phyloP scores from a whole-genome alignment of 148 eudicot species.

The Beta vulgaris region DNA sequence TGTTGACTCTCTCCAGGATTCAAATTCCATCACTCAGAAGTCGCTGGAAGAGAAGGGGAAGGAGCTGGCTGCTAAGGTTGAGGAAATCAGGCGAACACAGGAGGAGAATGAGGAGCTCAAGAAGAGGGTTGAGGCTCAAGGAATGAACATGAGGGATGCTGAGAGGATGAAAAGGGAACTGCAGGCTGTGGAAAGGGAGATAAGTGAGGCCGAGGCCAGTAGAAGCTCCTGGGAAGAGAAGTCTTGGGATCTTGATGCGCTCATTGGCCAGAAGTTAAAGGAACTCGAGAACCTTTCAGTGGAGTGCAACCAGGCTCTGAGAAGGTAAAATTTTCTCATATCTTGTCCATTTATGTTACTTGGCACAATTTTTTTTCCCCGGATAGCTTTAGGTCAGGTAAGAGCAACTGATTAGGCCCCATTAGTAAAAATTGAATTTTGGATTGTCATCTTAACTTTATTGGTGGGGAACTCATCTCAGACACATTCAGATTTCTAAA shows the following conservation, averaged over 20 bases:
- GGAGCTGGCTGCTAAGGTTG: conserved; percentile 53
- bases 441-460: too few relatives aligned
- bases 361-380: neutral
- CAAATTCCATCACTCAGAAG: conserved; percentile 42
- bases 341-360: neutral
- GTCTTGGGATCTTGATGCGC: conserved; percentile 69
- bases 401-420: neutral
- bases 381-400: neutral
- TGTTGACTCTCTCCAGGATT: conserved; percentile 45
- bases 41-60: conserved; percentile 70
- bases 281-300: conserved; percentile 64
- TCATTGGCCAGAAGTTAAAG: conserved; percentile 57
- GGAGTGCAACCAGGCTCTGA: conserved; percentile 79
- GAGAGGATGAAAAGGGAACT: conserved; percentile 94
- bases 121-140: conserved; percentile 69
- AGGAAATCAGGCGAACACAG: conserved; percentile 46
- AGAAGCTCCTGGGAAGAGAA: conserved; percentile 85
- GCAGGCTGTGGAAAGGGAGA: conserved; percentile 75
- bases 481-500: neutral
- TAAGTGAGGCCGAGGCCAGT: conserved; percentile 61
- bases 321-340: conserved; percentile 41
- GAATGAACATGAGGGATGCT: conserved; percentile 78
- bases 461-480: too few relatives aligned
- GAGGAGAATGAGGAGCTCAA: conserved; percentile 83
- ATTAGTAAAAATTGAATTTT: neutral